These are phyloP conservation scores for Rhizoctonia solani DNA, from an alignment of 1,284 basidiomycete genomes.

Conservation along the genomic window DNA sequence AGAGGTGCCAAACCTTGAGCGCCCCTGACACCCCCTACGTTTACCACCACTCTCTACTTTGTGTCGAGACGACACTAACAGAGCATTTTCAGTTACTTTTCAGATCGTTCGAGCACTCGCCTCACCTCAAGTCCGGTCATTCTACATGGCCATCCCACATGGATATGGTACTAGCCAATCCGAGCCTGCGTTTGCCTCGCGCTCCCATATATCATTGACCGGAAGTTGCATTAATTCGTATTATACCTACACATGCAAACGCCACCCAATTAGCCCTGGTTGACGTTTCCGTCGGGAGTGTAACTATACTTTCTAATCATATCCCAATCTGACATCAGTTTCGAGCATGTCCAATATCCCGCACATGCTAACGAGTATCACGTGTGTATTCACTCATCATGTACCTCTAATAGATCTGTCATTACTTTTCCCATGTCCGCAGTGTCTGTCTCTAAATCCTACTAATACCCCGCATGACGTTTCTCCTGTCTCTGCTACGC, in stretches of 20 bases:
- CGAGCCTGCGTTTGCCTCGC: not conserved
- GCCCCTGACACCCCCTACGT: not conserved
- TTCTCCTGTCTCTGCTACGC: too few species aligned
- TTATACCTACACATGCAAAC: not conserved
- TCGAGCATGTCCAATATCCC: not conserved
- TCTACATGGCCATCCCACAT: not conserved
- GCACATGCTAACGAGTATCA: too few species aligned
- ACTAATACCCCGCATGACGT: too few species aligned
- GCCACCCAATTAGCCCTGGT: not conserved
- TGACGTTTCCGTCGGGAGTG: not conserved
- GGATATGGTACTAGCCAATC: not conserved
- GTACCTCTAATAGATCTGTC: too few species aligned
- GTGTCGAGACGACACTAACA: not conserved
- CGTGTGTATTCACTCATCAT: too few species aligned
- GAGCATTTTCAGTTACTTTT: not conserved
- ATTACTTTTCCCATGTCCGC: too few species aligned
- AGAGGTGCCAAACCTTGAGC: conserved; percentile 4
- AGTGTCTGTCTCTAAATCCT: too few species aligned
- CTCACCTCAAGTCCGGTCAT: conserved; percentile 19
- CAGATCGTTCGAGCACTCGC: conserved; percentile 1
- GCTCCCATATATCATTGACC: not conserved
- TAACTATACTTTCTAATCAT: not conserved
- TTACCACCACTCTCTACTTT: not conserved
- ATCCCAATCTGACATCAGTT: not conserved
- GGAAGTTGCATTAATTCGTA: not conserved